Evolutionary conservation across 805 yeast species (phyloP), one percentile per base, ranked within the genome.

Genomic region (Kodamaea jinghongensis): DNA sequence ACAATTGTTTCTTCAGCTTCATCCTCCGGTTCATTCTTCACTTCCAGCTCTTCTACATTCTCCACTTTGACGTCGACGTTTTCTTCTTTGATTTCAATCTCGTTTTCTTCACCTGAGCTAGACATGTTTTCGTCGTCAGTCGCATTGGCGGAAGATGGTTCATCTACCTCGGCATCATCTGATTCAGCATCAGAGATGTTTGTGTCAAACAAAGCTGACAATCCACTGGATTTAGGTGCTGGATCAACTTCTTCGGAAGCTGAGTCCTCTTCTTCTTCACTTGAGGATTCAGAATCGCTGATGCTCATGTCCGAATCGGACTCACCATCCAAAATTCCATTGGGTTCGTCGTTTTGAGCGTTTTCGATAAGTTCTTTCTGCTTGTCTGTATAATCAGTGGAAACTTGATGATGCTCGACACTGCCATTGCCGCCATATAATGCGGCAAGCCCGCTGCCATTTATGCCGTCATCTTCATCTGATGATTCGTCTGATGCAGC

Each of bases 381-480:
- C 25, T 62, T 65, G 14, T 62, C 67, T 2, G 64, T 51, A 39
- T 67, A 67, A 32, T 56, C 67, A 9, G 27, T 12, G 9, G 25
- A 13, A 10, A 6, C 39, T 9, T 29, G 29, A 4, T 31, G 14
- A 17, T 32, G 31, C 3, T 20, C 33, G 5, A 26, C 26, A 17
- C 12, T 31, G 4, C 38, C 46, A 17, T 37, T 41, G 6, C 38
- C 15, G 14, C 38, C 37, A 58, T 52, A 50, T 15, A 67, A 42
- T 1, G 51, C 47, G 31, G 56, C 51, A 56, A 68, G 58, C 9
- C 50, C 50, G 14, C 31, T 44, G 23, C 44, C 33, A 10, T 25
- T 47, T 27, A 41, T 47, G 8, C 39, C 36, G n/a, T 31, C 41
- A 13, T 30, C 38, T 15, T 39, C 44, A 1, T n/a, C n/a, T n/a